Base-by-base conservation (phyloP, 2,329 filamentous ascomycete genomes). In the Sporothrix sp. region DNA sequence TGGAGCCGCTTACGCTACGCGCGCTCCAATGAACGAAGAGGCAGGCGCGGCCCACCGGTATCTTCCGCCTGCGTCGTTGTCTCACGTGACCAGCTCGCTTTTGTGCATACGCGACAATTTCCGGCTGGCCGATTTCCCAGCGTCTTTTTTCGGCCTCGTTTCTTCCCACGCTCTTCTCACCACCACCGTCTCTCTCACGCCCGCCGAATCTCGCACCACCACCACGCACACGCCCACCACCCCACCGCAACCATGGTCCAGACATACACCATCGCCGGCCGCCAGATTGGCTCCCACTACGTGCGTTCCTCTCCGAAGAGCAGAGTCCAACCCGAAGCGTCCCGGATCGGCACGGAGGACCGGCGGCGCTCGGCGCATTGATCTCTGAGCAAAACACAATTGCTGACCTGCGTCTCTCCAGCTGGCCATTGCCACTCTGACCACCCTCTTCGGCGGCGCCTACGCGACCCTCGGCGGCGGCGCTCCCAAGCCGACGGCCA, bases 211-310 rank as follows among this genome's bases (percentile, higher is more conserved):
- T 16, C 18, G n/a, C 14, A 25, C 18, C 28, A 33, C 49, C 30
- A 37, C 44, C 14, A 47, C 40, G 20, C 14, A 21, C 45, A 33
- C 40, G 20, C 27, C 18, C 43, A 53, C 54, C 48, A 53, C 53
- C 50, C 50, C 52, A 52, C 52, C 57, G 50, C 54, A 57, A 59
- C 57, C 52, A 74, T 74, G 71, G 70, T 71, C 59, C 63, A 66
- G 57, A 68, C 65, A 60, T 81, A 81, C 71, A 72, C 64, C 58
- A 69, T 81, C 61, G 68, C 76, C 65, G 78, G 78, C 68, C 72
- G 71, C 63, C 72, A 79, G 66, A 66, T 81, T 65, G 78, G 71
- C 69, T 78, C 77, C 56, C 78, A 81, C 71, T 72, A 78, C 68
- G 78, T 81, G 61, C 63, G 78, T 73, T 23, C 25, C 21, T 25